phyloP scores from a whole-genome alignment of 2,329 filamentous ascomycete genomes.

The Trichoderma endophyticum region DNA sequence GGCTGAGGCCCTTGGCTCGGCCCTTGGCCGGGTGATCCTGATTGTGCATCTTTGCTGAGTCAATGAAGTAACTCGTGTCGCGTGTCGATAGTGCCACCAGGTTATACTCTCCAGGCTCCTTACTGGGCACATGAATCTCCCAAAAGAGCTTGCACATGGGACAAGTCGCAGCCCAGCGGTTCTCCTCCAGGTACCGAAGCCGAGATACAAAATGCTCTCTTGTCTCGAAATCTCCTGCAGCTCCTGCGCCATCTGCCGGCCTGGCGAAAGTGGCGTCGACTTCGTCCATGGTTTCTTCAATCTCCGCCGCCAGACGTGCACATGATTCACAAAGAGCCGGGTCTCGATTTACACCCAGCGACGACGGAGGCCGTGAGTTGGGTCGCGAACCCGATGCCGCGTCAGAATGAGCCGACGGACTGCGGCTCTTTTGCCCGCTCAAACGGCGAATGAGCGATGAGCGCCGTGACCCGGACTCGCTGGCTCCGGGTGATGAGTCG shows the following conservation, averaged over 20 bases:
- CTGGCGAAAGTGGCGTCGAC: slow-evolving; percentile 31
- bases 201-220: slow-evolving; percentile 31
- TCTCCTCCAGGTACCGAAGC: slow-evolving; percentile 31
- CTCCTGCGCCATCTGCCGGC: slow-evolving; percentile 26
- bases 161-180: slow-evolving; percentile 34
- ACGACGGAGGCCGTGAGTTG: slow-evolving; percentile 22
- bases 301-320: slow-evolving; percentile 33
- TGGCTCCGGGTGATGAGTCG: slow-evolving; percentile 27
- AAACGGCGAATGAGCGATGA: slow-evolving; percentile 35
- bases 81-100: slow-evolving; percentile 35
- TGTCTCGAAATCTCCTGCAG: slow-evolving; percentile 33
- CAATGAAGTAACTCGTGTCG: slow-evolving; percentile 36
- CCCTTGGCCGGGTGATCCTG: slow-evolving; percentile 30
- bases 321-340: slow-evolving; percentile 32
- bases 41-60: slow-evolving; percentile 31
- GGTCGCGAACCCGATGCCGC: slow-evolving; percentile 20
- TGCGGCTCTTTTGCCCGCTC: slow-evolving; percentile 37
- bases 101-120: slow-evolving; percentile 30
- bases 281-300: slow-evolving; percentile 33
- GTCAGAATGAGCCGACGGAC: slow-evolving; percentile 35
- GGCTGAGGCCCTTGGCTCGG: slow-evolving; percentile 30
- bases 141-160: slow-evolving; percentile 36
- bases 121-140: slow-evolving; percentile 32
- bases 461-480: slow-evolving; percentile 29
- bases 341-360: slow-evolving; percentile 26